A percentile compares a stretch with the other conserved stretches of the same genome.
phyloP scores from a whole-genome alignment of 345 rosid species.

The Salix exigua region DNA sequence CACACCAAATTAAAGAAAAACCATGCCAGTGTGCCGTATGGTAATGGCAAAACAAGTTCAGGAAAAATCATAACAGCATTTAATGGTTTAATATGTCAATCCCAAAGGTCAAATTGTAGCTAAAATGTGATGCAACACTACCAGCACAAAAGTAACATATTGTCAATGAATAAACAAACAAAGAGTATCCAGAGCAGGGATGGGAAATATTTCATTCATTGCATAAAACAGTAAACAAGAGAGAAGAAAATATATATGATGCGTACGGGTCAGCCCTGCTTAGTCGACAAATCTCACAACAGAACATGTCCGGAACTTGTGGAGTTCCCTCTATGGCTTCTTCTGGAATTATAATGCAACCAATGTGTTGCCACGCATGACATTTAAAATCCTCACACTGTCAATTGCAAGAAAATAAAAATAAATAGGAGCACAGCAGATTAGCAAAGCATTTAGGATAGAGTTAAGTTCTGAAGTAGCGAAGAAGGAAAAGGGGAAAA shows the following conservation, averaged over 20 bases:
- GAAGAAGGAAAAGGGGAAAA: background rate
- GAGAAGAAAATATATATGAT: background rate
- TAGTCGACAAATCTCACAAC: conserved; percentile 88
- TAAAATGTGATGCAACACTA: background rate
- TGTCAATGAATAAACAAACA: background rate
- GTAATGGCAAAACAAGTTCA: background rate
- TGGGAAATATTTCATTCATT: background rate
- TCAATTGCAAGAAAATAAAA: conserved; percentile 11
- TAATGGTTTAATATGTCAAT: background rate
- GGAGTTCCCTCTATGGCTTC: conserved; percentile 63
- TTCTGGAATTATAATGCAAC: conserved; percentile 76
- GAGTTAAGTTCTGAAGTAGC: background rate
- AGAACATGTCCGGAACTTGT: conserved; percentile 64
- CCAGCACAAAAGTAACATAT: background rate
- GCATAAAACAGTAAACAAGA: background rate
- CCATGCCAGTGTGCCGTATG: background rate
- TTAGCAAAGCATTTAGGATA: conserved; percentile 5
- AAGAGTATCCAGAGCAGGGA: background rate
- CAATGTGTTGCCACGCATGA: conserved; percentile 73
- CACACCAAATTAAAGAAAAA: background rate
- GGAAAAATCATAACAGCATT: background rate
- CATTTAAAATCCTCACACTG: conserved; percentile 89
- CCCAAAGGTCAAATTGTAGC: background rate
- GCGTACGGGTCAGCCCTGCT: conserved; percentile 97
- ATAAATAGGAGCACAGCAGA: conserved; percentile 3